phyloP scores from a whole-genome alignment of 2,329 filamentous ascomycete genomes.

The Neophaeococcomyces aloes region DNA sequence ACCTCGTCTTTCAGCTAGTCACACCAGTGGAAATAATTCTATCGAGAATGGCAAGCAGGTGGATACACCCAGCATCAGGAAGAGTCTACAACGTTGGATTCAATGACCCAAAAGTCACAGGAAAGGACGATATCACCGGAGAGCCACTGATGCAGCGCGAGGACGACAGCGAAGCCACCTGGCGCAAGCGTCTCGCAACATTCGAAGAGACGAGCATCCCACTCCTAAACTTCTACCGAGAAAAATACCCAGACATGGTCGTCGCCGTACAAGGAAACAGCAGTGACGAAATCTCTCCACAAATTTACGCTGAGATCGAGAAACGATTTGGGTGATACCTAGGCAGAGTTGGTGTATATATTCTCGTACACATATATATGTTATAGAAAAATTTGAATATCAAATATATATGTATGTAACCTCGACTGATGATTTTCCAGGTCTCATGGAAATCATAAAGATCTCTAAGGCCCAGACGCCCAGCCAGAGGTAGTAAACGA shows the following conservation, averaged over 20 bases:
- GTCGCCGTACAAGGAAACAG: constrained; percentile 80
- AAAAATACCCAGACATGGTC: constrained; percentile 57
- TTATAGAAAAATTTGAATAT: too few relatives aligned
- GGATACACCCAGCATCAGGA: constrained; percentile 86
- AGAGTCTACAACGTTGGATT: constrained; percentile 93
- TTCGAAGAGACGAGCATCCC: constrained; percentile 82
- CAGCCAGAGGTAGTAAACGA: constrained; percentile 22
- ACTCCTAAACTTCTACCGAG: constrained; percentile 78
- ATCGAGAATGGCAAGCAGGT: constrained; percentile 78
- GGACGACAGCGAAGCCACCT: constrained; percentile 81
- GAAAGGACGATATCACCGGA: constrained; percentile 82
- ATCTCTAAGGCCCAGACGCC: constrained; percentile 22
- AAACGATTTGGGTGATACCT: constrained; percentile 56
- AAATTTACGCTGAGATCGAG: constrained; percentile 73
- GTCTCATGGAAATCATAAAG: constrained; percentile 24
- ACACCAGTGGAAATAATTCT: constrained; percentile 82
- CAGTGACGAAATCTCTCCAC: constrained; percentile 92
- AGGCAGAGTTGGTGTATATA: not conserved
- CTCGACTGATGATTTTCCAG: constrained; percentile 24
- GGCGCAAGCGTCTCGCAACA: constrained; percentile 65
- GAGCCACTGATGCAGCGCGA: constrained; percentile 70
- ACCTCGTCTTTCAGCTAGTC: constrained; percentile 76
- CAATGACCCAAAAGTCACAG: constrained; percentile 69
- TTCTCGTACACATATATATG: constrained; percentile 12
- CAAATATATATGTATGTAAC: constrained; percentile 13